Evolutionary conservation across 805 yeast species (phyloP), one percentile per base, ranked within the genome.

Genomic region (Lipomyces spencermartinsiae): DNA sequence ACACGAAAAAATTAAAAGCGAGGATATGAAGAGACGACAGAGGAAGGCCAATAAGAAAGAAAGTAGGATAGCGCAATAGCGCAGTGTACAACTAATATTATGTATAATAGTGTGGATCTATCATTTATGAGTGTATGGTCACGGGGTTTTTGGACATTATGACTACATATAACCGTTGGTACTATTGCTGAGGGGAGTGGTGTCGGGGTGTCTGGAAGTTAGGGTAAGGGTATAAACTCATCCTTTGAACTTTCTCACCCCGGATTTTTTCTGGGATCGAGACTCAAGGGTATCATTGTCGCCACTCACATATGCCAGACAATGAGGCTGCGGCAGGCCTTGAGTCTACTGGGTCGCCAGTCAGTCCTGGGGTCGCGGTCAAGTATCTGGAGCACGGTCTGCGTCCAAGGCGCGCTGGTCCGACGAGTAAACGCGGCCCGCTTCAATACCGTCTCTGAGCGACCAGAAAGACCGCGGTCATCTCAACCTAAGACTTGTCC

Each of bases 1-100:
- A 19, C 49, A n/a, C 10, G 49, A 43, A 7, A 75, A 76, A 43
- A 53, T 75, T 55, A 55, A 14, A 55, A 74, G 37, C 4, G 7
- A 6, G 22, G 37, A 1, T 8, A 19, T 16, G 58, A 53, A 53
- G 56, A 55, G 4, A n/a, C 37, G n/a, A 19, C 49, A n/a, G 49
- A 43, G 9, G 22, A 43, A 16, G 22, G 49, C 49, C 7, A 43
- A 43, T 43, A 7, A 43, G 22, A 5, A 43, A 19, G 49, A n/a
- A 37, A n/a, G 49, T 16, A 43, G 0, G 22, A 16, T 43, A 43
- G 10, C 22, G 4, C 4, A 35, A 14, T 35, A 2, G 10, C 22
- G n/a, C 49, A 14, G 49, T 43, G 43, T 37, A 37, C 43, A 25
- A 37, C 43, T 37, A 37, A 16, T 1, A 37, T 10, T 37, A 10